Base-by-base conservation (phyloP, 2,329 filamentous ascomycete genomes). In the Fusarium hostae region DNA sequence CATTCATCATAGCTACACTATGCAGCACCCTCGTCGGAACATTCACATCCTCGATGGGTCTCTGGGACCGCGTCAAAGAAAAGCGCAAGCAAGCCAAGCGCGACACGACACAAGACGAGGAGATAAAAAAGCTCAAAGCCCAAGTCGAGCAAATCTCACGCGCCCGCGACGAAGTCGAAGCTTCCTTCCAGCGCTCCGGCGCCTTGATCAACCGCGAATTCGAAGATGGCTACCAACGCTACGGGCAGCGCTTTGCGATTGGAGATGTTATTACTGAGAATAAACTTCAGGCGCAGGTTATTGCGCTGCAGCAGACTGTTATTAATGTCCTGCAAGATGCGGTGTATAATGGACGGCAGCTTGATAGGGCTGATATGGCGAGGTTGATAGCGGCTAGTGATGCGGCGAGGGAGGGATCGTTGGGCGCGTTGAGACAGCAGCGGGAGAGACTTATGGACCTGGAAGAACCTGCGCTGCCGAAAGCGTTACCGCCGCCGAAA, bases 41-140 rank as follows among this genome's bases (percentile, higher is more conserved):
- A 6, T 76, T 76, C 41, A 76, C 72, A 13, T 76, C 75, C 5
- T 76, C 75, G 1, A 75, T 76, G 50, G 75, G 74, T n/a, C 74
- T 76, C 5, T 76, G 70, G 61, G 75, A 76, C 37, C 71, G 73
- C 9, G 66, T 76, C 52, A 76, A 76, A 15, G 66, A 75, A 41
- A 68, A 56, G 26, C 72, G 74, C 22, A 74, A 75, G 37, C 75
- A 76, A 28, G 32, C 61, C 11, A 52, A 50, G 9, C 73, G 74
- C 45, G 75, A 76, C 65, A 74, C 64, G 6, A 70, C 69, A 5
- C 75, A 76, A 59, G 75, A 76, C 26, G 68, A 76, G 12, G 74
- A 76, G 48, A 76, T 76, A 9, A 71, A 74, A 13, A 76, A 74
- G 59, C 71, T 76, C 52, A 69, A 67, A 16, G 60, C 63, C 6